These are phyloP conservation scores for Trichophyton schoenleinii DNA, from an alignment of 2,329 filamentous ascomycete species.

Conservation along the genomic window DNA sequence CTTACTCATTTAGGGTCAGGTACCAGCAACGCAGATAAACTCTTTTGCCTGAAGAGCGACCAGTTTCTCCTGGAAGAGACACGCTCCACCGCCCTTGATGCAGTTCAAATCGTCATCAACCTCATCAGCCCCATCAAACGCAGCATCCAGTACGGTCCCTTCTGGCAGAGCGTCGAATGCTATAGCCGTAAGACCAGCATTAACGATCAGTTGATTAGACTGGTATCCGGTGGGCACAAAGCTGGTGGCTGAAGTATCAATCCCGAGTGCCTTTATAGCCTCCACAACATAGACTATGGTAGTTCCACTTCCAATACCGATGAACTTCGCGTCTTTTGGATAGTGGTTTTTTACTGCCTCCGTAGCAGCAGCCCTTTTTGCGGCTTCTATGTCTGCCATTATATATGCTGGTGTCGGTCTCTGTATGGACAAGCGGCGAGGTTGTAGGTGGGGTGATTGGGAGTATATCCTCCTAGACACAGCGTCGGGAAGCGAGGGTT, in stretches of 20 bases:
- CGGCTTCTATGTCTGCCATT: slow-evolving; percentile 40
- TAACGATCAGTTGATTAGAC: slow-evolving; percentile 72
- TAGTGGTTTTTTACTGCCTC: slow-evolving; percentile 50
- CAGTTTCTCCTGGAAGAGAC: slow-evolving; percentile 93
- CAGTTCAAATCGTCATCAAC: slow-evolving; percentile 90
- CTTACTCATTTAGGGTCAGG: slow-evolving; percentile 17
- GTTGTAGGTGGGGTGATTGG: background rate
- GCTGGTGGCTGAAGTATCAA: slow-evolving; percentile 48
- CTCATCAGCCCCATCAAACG: slow-evolving; percentile 94
- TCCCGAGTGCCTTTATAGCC: slow-evolving; percentile 43
- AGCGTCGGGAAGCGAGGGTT: background rate
- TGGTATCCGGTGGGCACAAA: slow-evolving; percentile 92
- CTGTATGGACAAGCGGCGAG: background rate
- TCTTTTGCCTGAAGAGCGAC: slow-evolving; percentile 73
- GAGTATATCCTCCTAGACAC: background rate
- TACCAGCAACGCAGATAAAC: slow-evolving; percentile 77
- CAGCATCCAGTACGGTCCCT: slow-evolving; percentile 61
- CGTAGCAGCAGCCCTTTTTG: slow-evolving; percentile 48
- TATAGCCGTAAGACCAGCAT: slow-evolving; percentile 62
- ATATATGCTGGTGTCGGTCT: slow-evolving; percentile 9
- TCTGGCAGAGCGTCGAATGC: slow-evolving; percentile 63
- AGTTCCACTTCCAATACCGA: slow-evolving; percentile 53
- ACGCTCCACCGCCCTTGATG: slow-evolving; percentile 97
- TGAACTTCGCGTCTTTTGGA: slow-evolving; percentile 42
- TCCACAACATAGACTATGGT: slow-evolving; percentile 58